Percentiles rank a stretch among this genome's conserved stretches.
Evolutionary conservation across 2,329 filamentous ascomycete genomes (phyloP).

Genomic region (Penicillium sp.): DNA sequence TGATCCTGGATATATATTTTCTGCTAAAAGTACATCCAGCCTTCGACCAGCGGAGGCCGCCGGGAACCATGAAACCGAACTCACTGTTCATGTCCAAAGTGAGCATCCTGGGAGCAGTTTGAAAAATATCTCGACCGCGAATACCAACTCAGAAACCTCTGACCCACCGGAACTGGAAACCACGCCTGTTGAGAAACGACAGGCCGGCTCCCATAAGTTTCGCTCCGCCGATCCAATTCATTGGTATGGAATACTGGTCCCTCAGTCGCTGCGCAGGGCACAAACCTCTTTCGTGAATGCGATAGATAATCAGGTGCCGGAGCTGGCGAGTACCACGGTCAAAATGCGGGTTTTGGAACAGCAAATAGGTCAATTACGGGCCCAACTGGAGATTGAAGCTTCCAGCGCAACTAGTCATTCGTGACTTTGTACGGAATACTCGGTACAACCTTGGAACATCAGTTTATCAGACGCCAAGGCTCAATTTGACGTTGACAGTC

Average conservation of each 20-base stretch:
- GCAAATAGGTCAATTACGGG: constrained; percentile 35
- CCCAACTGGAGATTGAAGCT: constrained; percentile 18
- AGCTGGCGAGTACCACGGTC: constrained; percentile 38
- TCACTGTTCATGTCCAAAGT: not conserved
- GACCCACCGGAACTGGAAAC: not conserved
- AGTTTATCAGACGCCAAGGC: not conserved
- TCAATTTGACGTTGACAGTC: not conserved
- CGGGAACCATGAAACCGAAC: constrained; percentile 2
- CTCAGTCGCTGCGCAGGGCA: constrained; percentile 44
- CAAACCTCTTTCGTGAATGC: constrained; percentile 46
- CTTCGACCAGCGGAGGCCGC: not conserved
- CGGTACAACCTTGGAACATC: too few relatives aligned
- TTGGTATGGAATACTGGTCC: constrained; percentile 52
- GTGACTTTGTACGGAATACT: not conserved
- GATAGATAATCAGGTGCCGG: constrained; percentile 37
- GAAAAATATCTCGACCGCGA: not conserved
- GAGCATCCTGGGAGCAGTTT: not conserved
- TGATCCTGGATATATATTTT: constrained; percentile 8
- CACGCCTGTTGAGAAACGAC: constrained; percentile 8
- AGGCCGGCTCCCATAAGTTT: constrained; percentile 15
- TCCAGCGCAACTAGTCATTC: not conserved
- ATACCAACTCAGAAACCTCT: constrained; percentile 7
- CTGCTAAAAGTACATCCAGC: not conserved
- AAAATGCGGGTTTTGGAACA: constrained; percentile 45
- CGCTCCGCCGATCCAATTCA: constrained; percentile 44